Conservation (phyloP, 768 basidiomycete genomes). For the Lactarius hengduanensis region DNA sequence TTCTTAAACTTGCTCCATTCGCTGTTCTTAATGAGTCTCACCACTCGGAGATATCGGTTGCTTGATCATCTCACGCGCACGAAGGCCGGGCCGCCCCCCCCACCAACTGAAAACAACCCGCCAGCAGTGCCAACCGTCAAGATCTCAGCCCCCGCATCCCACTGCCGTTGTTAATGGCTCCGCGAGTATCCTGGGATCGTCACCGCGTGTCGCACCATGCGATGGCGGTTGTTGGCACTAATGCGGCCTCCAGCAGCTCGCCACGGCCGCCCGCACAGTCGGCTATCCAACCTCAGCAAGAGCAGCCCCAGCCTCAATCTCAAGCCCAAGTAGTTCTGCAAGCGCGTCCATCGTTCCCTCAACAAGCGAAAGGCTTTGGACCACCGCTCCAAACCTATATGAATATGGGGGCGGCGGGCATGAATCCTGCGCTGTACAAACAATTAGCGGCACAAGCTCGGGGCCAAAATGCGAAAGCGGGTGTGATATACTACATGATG, state of each 20-base stretch:
- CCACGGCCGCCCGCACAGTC: slow-evolving; percentile 35
- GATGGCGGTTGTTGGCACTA: slow-evolving; percentile 36
- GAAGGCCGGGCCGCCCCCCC: slow-evolving; percentile 8
- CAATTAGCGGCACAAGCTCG: slow-evolving; percentile 11
- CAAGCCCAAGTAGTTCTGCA: slow-evolving; percentile 12
- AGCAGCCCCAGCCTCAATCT: slow-evolving; percentile 36
- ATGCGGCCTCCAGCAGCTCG: slow-evolving; percentile 33
- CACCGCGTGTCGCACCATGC: slow-evolving; percentile 29
- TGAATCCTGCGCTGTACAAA: slow-evolving; percentile 12
- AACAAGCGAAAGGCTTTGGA: slow-evolving; percentile 6
- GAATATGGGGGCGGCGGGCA: background rate
- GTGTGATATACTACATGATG: background rate
- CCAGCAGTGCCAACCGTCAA: background rate
- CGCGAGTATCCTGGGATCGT: slow-evolving; percentile 28
- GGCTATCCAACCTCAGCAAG: slow-evolving; percentile 37
- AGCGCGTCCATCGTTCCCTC: slow-evolving; percentile 9
- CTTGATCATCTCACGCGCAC: slow-evolving; percentile 15
- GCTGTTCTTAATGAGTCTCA: background rate
- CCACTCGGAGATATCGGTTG: slow-evolving; percentile 25
- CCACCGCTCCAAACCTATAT: background rate
- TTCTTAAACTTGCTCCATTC: background rate
- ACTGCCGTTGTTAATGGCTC: slow-evolving; percentile 22
- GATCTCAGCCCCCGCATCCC: slow-evolving; percentile 36
- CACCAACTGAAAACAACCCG: background rate
- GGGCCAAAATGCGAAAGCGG: slow-evolving; percentile 16